Evolutionary conservation across 371 early-diverging fungal species (phyloP), one percentile per base, ranked within the genome.

Genomic region (Mucor sp.): DNA sequence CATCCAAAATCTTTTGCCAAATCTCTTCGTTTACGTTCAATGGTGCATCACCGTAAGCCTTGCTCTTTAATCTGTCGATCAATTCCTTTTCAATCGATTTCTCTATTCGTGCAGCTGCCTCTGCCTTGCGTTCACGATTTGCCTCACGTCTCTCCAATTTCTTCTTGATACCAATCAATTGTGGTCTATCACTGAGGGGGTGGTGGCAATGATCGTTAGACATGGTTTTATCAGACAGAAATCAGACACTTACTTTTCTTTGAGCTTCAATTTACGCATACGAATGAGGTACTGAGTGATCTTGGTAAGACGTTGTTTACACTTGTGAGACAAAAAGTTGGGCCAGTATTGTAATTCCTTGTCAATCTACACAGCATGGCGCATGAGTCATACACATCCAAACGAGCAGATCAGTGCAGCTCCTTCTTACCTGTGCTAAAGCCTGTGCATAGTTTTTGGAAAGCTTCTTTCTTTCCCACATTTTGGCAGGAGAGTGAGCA

Each of bases 221-320:
- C 0, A 25, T 50, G 50, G 25, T 50, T n/a, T 23, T 50, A 25
- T 33, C 33, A 33, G 4, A 33, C 33, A 23, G 25, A 50, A 23
- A 44, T n/a, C n/a, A 11, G 0, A 12, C 4, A 71, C 80, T 77
- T 84, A 87, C 85, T 80, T 85, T 74, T 92, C 92, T 80, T 95
- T 96, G 53, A 96, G 81, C 72, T 91, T 89, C 70, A 98, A 85
- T 74, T 93, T 91, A 69, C 96, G 88, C 94, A 96, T 96, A 77
- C 97, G 91, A 74, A 96, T 95, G 57, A 99, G 85, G 75, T 95
- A 97, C 79, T 99, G 98, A 43, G 95, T 97, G 64, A 99, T 93
- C 84, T 97, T 97, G 35, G 99, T 99, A 57, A 97, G 77, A 65
- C 99, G 92, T 75, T 99, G 98, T 80, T 99, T 99, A 86, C 99